These are phyloP conservation scores for Quercus phellos DNA, from an alignment of 331 rosid genomes.

Conservation along the genomic window DNA sequence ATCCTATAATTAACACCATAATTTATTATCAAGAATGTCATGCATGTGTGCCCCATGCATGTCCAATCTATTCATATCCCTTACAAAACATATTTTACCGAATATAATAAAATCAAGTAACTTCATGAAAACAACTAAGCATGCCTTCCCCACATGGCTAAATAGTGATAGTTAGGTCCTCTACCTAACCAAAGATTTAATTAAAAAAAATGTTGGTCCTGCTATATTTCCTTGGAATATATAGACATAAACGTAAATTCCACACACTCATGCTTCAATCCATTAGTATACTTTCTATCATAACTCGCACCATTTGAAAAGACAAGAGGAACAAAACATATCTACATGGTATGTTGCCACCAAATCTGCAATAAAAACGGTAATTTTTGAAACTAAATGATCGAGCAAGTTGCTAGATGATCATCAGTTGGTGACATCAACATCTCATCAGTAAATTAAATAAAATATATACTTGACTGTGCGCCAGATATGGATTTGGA, in stretches of 20 bases:
- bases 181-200: constrained; percentile 20
- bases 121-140: constrained; percentile 20
- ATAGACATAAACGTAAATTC: background rate
- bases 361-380: constrained; percentile 16
- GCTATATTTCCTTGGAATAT: constrained; percentile 1
- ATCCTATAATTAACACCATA: constrained; percentile 11
- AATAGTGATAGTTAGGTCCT: constrained; percentile 30
- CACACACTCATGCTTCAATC: constrained; percentile 26
- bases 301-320: constrained; percentile 7
- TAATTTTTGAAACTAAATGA: constrained; percentile 11
- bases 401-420: constrained; percentile 7
- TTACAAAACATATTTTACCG: background rate
- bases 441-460: background rate
- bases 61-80: constrained; percentile 10
- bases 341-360: constrained; percentile 17
- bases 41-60: constrained; percentile 33
- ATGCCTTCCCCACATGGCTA: constrained; percentile 8
- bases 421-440: constrained; percentile 17
- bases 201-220: background rate
- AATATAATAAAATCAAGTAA: background rate
- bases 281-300: constrained; percentile 10
- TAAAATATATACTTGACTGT: background rate
- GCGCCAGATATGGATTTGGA: background rate
- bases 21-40: constrained; percentile 26
- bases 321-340: constrained; percentile 12